These are phyloP conservation scores for Roridomyces roridus DNA, from an alignment of 768 basidiomycete species.

Conservation along the genomic window DNA sequence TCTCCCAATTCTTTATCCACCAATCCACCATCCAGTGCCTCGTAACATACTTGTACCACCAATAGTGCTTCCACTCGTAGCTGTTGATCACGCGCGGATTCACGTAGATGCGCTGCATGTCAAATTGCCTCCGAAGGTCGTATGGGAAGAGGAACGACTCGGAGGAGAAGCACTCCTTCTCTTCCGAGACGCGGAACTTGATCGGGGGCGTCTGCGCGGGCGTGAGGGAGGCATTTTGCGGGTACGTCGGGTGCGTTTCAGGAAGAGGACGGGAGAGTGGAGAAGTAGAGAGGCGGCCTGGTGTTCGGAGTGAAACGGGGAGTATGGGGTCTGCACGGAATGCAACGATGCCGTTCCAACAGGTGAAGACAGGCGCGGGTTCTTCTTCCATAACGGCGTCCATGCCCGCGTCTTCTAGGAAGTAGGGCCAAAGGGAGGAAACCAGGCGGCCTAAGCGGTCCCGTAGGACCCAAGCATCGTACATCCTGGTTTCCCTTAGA, in stretches of 20 bases:
- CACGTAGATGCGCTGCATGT: slow-evolving; percentile 40
- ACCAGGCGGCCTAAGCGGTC: slow-evolving; percentile 39
- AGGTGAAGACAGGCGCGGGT: slow-evolving; percentile 49
- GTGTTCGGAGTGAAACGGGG: slow-evolving; percentile 41
- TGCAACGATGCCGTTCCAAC: slow-evolving; percentile 53
- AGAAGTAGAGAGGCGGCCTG: slow-evolving; percentile 33
- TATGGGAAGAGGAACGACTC: slow-evolving; percentile 50
- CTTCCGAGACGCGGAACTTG: slow-evolving; percentile 35
- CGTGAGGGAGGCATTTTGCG: slow-evolving; percentile 20
- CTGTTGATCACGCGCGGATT: slow-evolving; percentile 46
- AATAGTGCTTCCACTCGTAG: slow-evolving; percentile 42
- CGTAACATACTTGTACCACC: slow-evolving; percentile 42
- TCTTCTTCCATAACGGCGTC: slow-evolving; percentile 41
- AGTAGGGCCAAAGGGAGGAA: slow-evolving; percentile 45
- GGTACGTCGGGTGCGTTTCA: slow-evolving; percentile 34
- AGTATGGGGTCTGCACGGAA: slow-evolving; percentile 48
- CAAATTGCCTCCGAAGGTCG: slow-evolving; percentile 46
- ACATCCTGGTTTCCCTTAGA: slow-evolving; percentile 29
- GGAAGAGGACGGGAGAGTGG: slow-evolving; percentile 36
- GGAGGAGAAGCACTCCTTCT: slow-evolving; percentile 40
- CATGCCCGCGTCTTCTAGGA: slow-evolving; percentile 43
- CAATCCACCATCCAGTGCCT: slow-evolving; percentile 45
- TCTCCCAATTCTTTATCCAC: slow-evolving; percentile 41
- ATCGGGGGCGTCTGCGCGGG: slow-evolving; percentile 39
- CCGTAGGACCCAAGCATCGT: slow-evolving; percentile 45